Evolutionary conservation across 169 alveolate genomes (phyloP), one percentile per base, ranked within the genome.

Genomic region (Plasmodium gonderi): DNA sequence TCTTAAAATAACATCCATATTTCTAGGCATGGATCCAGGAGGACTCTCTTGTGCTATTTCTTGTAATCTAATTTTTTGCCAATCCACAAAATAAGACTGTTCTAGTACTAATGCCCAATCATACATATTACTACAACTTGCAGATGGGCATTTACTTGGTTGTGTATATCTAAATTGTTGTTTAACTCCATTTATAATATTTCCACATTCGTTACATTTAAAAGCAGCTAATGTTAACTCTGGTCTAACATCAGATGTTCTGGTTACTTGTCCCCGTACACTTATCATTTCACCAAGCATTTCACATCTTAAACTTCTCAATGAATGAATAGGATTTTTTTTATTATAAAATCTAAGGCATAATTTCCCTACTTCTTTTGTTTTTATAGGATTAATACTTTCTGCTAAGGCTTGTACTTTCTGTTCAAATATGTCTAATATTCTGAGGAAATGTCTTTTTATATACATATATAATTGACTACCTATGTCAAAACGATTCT

Each of bases 171-270:
- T 96, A 95, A 98, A 99, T 92, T 98, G 98, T 91, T 99, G 99
- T 51, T 96, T 97, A 31, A 99, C 98, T 75, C 97, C 98, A 68
- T 95, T 95, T 9, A 97, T 97, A 9, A 97, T 94, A 47, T 95
- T 95, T 54, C 98, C 98, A 79, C 99, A 98, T 80, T 96, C 97
- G 80, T 96, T 95, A 93, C 99, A 98, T 72, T 94, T 95, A 95
- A 98, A 99, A 49, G 99, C 91, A 26, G 98, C 99, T 36, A 94
- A 90, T 11, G 98, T 91, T 60, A 99, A 93, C 95, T 98, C 99
- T 1, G 99, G 99, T 38, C 99, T 95, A 1, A 98, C 99, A 78
- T 99, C 99, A 2, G 99, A 97, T 2, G 99, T 97, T 78, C 99
- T 97, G 33, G 99, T 99, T 12, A 98, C 99, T 54, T 99, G 98